Evolutionary conservation across 208 protist genomes (phyloP).

Genomic region (Wallacemonas sp.): DNA sequence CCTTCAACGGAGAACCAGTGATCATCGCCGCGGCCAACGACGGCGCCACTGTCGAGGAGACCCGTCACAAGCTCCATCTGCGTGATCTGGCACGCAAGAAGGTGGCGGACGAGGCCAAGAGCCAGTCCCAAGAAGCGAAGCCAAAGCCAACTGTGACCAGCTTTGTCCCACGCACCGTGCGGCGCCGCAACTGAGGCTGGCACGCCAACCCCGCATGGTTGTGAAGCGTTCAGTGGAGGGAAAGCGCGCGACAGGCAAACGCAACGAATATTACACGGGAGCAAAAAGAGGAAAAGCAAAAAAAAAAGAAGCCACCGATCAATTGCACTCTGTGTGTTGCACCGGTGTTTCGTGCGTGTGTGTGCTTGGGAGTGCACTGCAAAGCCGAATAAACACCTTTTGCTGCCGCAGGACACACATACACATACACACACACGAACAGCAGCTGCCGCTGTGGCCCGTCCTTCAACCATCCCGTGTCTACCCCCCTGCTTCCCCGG

Average conservation of each 20-base stretch:
- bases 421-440: neutral
- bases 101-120: neutral
- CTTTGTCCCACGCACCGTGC: constrained; percentile 60
- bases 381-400: neutral
- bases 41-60: constrained; percentile 47
- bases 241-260: too few relatives aligned
- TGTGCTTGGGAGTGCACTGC: too few relatives aligned
- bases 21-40: constrained; percentile 32
- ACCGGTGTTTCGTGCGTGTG: too few relatives aligned
- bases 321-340: too few relatives aligned
- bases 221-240: too few relatives aligned
- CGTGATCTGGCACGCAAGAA: constrained; percentile 35
- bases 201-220: too few relatives aligned
- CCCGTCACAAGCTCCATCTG: constrained; percentile 52
- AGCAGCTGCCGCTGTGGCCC: too few relatives aligned
- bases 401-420: neutral
- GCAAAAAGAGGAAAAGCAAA: too few relatives aligned
- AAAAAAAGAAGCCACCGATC: too few relatives aligned
- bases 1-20: constrained; percentile 53
- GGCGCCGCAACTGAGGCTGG: constrained; percentile 25
- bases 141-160: constrained; percentile 7
- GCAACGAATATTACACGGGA: too few relatives aligned
- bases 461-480: too few relatives aligned
- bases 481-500: too few relatives aligned
- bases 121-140: neutral